Percentiles rank a stretch among this genome's conserved stretches.
These are phyloP conservation scores for Nissolia schottii DNA, from an alignment of 306 rosid species.

Conservation along the genomic window DNA sequence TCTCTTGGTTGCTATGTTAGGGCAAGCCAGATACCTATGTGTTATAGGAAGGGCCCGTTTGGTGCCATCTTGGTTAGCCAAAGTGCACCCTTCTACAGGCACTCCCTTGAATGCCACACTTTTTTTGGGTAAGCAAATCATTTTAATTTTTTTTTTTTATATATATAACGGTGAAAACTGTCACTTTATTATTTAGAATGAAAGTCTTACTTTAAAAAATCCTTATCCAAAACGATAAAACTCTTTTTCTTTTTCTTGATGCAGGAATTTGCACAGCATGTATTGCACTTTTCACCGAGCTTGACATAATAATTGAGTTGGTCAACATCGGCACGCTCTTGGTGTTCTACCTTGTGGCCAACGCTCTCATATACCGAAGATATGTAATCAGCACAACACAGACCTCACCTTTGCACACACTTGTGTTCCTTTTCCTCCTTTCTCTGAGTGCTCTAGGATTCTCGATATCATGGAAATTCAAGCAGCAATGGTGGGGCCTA, in stretches of 20 bases:
- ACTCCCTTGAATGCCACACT: constrained; percentile 88
- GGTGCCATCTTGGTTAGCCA: constrained; percentile 86
- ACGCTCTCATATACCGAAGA: constrained; percentile 69
- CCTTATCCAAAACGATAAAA: too few species aligned
- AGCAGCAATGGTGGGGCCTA: constrained; percentile 65
- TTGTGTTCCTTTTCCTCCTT: constrained; percentile 63
- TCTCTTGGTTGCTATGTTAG: constrained; percentile 84
- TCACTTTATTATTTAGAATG: too few species aligned
- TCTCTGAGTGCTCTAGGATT: constrained; percentile 58
- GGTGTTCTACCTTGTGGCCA: constrained; percentile 93
- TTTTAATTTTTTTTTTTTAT: not conserved
- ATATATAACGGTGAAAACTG: too few species aligned
- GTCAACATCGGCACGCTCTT: constrained; percentile 71
- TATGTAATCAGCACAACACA: constrained; percentile 51
- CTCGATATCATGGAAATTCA: constrained; percentile 64
- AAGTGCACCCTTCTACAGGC: constrained; percentile 81
- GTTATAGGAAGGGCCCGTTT: constrained; percentile 85
- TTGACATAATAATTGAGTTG: constrained; percentile 61
- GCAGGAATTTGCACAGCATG: constrained; percentile 83
- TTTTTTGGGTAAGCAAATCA: constrained; percentile 50
- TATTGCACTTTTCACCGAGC: constrained; percentile 80
- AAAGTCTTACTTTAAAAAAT: too few species aligned
- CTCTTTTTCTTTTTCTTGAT: not conserved
- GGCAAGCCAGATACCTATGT: constrained; percentile 96
- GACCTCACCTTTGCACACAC: constrained; percentile 48